Conservation (phyloP, 2,329 filamentous ascomycete species). For the Mycogone perniciosa region DNA sequence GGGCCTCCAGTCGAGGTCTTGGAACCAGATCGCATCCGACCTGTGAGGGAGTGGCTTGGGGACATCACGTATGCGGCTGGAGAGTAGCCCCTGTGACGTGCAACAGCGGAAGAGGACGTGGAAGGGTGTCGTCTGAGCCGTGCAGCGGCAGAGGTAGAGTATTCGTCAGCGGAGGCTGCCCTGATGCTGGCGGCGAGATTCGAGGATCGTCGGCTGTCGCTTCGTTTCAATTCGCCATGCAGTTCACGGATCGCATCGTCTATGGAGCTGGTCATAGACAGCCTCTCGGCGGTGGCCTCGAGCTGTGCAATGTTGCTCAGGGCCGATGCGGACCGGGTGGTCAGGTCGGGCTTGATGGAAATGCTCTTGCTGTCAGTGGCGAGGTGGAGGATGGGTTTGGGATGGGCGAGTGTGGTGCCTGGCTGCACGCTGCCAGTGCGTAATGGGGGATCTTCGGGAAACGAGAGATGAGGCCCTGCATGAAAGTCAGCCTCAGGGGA, state of each 20-base stretch:
- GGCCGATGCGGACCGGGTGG: conserved; percentile 55
- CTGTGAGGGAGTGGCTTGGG: conserved; percentile 56
- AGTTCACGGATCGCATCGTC: conserved; percentile 71
- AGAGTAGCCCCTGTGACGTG: conserved; percentile 64
- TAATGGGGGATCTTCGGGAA: conserved; percentile 22
- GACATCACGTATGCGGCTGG: conserved; percentile 63
- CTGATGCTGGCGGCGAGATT: conserved; percentile 46
- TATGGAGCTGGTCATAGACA: conserved; percentile 69
- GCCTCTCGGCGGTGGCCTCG: conserved; percentile 67
- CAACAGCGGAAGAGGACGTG: conserved; percentile 57
- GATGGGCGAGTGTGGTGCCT: conserved; percentile 34
- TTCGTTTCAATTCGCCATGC: conserved; percentile 63
- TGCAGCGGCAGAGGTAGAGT: conserved; percentile 16
- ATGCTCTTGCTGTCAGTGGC: conserved; percentile 38
- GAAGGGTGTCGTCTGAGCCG: conserved; percentile 40
- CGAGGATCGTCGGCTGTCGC: conserved; percentile 61
- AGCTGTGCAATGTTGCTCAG: conserved; percentile 64
- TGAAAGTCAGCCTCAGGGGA: not conserved
- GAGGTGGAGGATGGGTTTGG: conserved; percentile 43
- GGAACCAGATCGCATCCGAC: conserved; percentile 49
- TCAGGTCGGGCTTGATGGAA: conserved; percentile 50
- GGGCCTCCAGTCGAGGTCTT: conserved; percentile 38
- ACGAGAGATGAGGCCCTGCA: not conserved
- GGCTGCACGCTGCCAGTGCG: conserved; percentile 36
- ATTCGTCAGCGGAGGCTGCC: conserved; percentile 27